These are phyloP conservation scores for Basidioascus undulatus DNA, from an alignment of 768 basidiomycete species.

Conservation along the genomic window DNA sequence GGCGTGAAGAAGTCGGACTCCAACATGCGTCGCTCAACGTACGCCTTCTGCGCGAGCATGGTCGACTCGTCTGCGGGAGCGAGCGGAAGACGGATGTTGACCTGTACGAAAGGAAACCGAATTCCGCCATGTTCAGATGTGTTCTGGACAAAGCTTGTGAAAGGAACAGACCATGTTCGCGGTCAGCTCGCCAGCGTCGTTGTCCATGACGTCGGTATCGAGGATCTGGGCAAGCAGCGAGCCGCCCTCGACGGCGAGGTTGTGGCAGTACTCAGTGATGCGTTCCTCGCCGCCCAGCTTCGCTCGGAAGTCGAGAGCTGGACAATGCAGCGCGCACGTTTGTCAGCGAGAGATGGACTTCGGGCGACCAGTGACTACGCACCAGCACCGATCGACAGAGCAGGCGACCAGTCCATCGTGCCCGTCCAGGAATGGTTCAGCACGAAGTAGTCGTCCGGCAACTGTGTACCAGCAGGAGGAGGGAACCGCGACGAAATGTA, in stretches of 20 bases:
- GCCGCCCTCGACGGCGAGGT: slow-evolving; percentile 43
- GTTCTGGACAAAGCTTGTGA: not conserved
- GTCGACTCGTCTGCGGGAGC: no score
- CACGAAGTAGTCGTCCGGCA: not conserved
- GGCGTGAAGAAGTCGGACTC: no score
- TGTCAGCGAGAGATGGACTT: no score
- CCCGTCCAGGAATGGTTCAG: slow-evolving; percentile 12
- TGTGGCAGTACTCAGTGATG: slow-evolving; percentile 46
- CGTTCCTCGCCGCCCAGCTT: slow-evolving; percentile 49
- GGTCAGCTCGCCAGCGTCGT: slow-evolving; percentile 29
- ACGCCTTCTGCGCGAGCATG: no score
- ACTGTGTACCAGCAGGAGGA: not conserved
- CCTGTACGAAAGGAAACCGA: not conserved
- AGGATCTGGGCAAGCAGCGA: slow-evolving; percentile 32
- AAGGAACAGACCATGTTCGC: slow-evolving; percentile 36
- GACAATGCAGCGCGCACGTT: no score
- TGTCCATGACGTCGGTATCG: slow-evolving; percentile 39
- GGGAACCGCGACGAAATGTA: slow-evolving; percentile 4
- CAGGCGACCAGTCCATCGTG: slow-evolving; percentile 15
- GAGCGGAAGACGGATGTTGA: slow-evolving; percentile 10
- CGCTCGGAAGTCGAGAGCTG: slow-evolving; percentile 49
- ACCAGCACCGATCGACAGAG: slow-evolving; percentile 10
- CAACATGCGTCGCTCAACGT: no score
- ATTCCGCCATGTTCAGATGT: no score
- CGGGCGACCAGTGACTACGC: no score